A percentile compares a stretch with the other conserved stretches of the same genome.
These are phyloP conservation scores for Pythium graminicola DNA, from an alignment of 352 stramenopile species.

Conservation along the genomic window DNA sequence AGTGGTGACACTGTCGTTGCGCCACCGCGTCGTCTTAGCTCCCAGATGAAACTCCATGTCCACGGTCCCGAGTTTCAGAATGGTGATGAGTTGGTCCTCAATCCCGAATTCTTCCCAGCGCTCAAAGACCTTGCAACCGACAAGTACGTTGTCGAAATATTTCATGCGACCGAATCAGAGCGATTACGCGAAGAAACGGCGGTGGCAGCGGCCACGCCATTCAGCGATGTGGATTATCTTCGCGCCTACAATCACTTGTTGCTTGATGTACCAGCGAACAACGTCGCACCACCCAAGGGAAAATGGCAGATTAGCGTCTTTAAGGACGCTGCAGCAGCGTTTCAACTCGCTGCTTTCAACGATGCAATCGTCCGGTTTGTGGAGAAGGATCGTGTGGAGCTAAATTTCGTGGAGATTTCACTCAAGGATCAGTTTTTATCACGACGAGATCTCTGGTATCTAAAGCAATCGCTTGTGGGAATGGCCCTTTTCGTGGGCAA, in stretches of 20 bases:
- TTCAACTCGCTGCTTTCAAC: conserved; percentile 60
- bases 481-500: conserved; percentile 76
- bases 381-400: conserved; percentile 42
- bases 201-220: too few species aligned
- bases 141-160: too few species aligned
- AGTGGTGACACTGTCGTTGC: neutral
- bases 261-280: too few species aligned
- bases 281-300: too few species aligned
- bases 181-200: too few species aligned
- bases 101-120: conserved; percentile 65
- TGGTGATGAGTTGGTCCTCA: conserved; percentile 66
- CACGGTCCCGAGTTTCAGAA: conserved; percentile 62
- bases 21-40: conserved; percentile 14
- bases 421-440: conserved; percentile 91
- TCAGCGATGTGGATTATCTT: too few species aligned
- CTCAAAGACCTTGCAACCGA: too few species aligned
- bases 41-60: conserved; percentile 65
- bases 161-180: conserved; percentile 23
- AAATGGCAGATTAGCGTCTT: conserved; percentile 71
- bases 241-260: too few species aligned
- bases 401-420: conserved; percentile 84
- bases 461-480: conserved; percentile 74
- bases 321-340: conserved; percentile 67
- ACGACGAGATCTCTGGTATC: conserved; percentile 84
- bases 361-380: conserved; percentile 50